Percentiles rank a stretch among this genome's conserved stretches.
phyloP scores from a whole-genome alignment of 1,139 yeast species.

The Meyerozyma smithsonii region DNA sequence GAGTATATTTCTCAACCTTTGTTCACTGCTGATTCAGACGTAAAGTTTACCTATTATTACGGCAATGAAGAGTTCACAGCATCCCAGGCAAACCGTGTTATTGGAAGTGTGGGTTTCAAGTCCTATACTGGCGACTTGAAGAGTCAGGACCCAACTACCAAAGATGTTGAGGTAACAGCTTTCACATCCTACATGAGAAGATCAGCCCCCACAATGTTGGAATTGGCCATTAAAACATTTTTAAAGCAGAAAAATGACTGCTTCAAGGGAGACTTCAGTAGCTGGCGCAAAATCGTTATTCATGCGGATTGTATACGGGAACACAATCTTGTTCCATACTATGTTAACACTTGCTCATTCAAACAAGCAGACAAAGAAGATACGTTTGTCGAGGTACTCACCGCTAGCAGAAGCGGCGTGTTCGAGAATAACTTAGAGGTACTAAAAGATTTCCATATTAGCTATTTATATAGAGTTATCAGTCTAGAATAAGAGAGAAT shows the following conservation, averaged over 20 bases:
- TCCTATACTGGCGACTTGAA: conserved; percentile 12
- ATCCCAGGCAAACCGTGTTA: conserved; percentile 15
- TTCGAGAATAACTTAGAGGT: conserved; percentile 33
- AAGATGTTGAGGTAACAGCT: conserved; percentile 42
- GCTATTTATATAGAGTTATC: conserved; percentile 23
- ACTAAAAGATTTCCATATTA: conserved; percentile 27
- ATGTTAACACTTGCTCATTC: conserved; percentile 39
- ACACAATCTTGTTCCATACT: conserved; percentile 46
- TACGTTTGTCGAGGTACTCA: conserved; percentile 14
- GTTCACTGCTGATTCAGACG: conserved; percentile 10
- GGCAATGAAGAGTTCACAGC: neutral
- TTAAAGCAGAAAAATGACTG: conserved; percentile 2
- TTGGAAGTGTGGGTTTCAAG: conserved; percentile 47
- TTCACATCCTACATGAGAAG: conserved; percentile 47
- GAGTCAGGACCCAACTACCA: conserved; percentile 4
- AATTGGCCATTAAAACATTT: conserved; percentile 16
- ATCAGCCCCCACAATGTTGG: conserved; percentile 34
- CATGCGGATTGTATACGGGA: conserved; percentile 45
- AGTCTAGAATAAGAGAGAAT: neutral
- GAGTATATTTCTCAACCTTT: conserved; percentile 12
- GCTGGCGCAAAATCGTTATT: conserved; percentile 13
- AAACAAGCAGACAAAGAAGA: conserved; percentile 20
- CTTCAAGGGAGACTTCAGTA: conserved; percentile 10
- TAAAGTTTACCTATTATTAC: conserved; percentile 11
- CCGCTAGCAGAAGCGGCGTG: conserved; percentile 9